Evolutionary conservation across 129 eudicot species (phyloP).

Genomic region (Escallonia herrerae): DNA sequence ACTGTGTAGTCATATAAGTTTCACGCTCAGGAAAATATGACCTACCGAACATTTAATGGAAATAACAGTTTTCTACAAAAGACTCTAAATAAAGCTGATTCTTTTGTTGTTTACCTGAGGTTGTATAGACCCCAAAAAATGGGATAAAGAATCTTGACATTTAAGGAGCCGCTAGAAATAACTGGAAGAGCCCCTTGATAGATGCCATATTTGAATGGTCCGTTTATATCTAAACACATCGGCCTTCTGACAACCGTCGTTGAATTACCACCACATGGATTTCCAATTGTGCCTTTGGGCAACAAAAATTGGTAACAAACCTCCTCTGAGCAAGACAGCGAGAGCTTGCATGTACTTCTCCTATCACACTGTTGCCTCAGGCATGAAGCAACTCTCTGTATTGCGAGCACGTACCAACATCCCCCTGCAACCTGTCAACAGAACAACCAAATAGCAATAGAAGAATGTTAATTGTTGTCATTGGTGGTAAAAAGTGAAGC

Average conservation of each 20-base stretch:
- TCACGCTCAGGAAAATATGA: too few relatives aligned
- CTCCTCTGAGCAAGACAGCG: constrained; percentile 67
- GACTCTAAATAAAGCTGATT: too few relatives aligned
- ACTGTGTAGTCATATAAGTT: too few relatives aligned
- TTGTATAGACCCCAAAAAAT: constrained; percentile 89
- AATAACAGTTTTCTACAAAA: too few relatives aligned
- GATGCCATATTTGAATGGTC: constrained; percentile 68
- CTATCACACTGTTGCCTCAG: constrained; percentile 53
- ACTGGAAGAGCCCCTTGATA: constrained; percentile 80
- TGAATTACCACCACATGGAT: constrained; percentile 57
- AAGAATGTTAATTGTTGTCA: background rate
- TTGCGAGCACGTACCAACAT: constrained; percentile 88
- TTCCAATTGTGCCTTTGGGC: constrained; percentile 31
- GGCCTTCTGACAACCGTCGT: constrained; percentile 39
- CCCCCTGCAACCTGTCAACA: constrained; percentile 72
- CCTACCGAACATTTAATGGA: too few relatives aligned
- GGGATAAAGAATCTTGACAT: constrained; percentile 79
- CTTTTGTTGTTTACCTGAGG: constrained; percentile 34
- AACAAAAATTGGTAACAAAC: constrained; percentile 56
- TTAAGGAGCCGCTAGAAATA: constrained; percentile 63
- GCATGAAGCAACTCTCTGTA: constrained; percentile 79
- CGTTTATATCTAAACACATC: constrained; percentile 54
- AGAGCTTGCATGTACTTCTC: constrained; percentile 33
- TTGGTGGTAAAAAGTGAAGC: background rate
- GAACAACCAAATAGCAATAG: background rate